Evolutionary conservation across 306 rosid species (phyloP).

Genomic region (Inga oerstediana): DNA sequence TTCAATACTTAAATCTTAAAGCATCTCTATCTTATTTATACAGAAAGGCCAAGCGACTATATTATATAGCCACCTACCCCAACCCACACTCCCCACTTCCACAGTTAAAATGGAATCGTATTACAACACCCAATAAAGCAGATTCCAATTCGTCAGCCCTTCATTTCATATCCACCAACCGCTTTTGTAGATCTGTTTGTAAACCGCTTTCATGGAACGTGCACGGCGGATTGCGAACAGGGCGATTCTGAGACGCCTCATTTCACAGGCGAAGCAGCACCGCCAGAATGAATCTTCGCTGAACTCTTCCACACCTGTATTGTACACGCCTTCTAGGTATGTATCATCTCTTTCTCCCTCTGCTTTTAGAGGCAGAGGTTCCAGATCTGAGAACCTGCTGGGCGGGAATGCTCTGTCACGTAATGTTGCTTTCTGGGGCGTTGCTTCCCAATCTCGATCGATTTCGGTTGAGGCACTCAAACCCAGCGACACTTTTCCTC

Average conservation of each 20-base stretch:
- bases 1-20: background rate
- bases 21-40: background rate
- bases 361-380: conserved; percentile 40
- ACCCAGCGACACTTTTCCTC: conserved; percentile 85
- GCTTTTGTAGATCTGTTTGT: background rate
- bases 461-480: conserved; percentile 82
- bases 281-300: conserved; percentile 60
- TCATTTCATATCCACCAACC: background rate
- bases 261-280: conserved; percentile 71
- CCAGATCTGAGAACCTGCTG: conserved; percentile 43
- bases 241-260: conserved; percentile 79
- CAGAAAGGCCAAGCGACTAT: conserved; percentile 5
- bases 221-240: conserved; percentile 90
- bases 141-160: conserved; percentile 20
- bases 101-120: conserved; percentile 35
- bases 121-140: conserved; percentile 2
- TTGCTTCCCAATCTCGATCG: conserved; percentile 66
- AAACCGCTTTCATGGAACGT: conserved; percentile 74
- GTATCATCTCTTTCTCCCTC: conserved; percentile 71
- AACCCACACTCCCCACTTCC: conserved; percentile 18
- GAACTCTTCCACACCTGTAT: conserved; percentile 54
- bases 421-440: conserved; percentile 32
- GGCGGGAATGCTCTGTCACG: conserved; percentile 35
- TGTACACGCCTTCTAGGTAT: conserved; percentile 66
- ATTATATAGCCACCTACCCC: conserved; percentile 18